Evolutionary conservation across 2,329 filamentous ascomycete species (phyloP).

Genomic region (Verticillium tricorpus): DNA sequence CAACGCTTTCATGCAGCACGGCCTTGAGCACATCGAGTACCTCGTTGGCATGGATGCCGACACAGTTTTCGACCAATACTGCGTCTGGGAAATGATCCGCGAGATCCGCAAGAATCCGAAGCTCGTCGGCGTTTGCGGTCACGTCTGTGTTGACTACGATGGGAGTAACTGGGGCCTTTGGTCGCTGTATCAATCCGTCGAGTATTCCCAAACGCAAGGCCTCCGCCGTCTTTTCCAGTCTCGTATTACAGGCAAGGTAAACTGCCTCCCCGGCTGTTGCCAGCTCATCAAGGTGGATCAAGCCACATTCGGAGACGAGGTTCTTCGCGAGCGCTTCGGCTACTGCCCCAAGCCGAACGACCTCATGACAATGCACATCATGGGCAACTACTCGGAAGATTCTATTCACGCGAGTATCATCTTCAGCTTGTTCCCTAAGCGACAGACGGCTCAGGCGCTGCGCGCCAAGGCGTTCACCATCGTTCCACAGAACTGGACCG

Average conservation of each 20-base stretch:
- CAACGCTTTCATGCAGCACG: slow-evolving; percentile 29
- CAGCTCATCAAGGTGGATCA: slow-evolving; percentile 45
- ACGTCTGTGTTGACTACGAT: slow-evolving; percentile 42
- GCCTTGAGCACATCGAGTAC: slow-evolving; percentile 34
- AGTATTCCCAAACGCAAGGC: slow-evolving; percentile 43
- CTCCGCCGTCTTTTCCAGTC: slow-evolving; percentile 45
- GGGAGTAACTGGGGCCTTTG: slow-evolving; percentile 35
- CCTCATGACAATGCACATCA: slow-evolving; percentile 42
- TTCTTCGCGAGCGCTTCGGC: slow-evolving; percentile 41
- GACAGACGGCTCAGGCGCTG: slow-evolving; percentile 40
- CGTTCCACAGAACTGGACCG: slow-evolving; percentile 38
- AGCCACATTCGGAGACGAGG: slow-evolving; percentile 40
- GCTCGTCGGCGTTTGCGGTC: slow-evolving; percentile 42
- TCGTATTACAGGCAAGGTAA: slow-evolving; percentile 43
- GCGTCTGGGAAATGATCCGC: slow-evolving; percentile 37
- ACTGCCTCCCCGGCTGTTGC: slow-evolving; percentile 43
- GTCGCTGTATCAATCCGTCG: slow-evolving; percentile 42
- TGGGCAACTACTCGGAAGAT: slow-evolving; percentile 44
- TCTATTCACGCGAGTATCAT: slow-evolving; percentile 45
- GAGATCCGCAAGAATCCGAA: slow-evolving; percentile 37
- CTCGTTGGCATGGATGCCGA: slow-evolving; percentile 44
- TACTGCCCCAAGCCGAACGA: slow-evolving; percentile 45
- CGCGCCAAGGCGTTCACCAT: slow-evolving; percentile 42
- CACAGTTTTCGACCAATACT: slow-evolving; percentile 39
- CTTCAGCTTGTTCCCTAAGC: slow-evolving; percentile 38